These are phyloP conservation scores for Paxillus rubicundulus DNA, from an alignment of 768 basidiomycete species.

Conservation along the genomic window DNA sequence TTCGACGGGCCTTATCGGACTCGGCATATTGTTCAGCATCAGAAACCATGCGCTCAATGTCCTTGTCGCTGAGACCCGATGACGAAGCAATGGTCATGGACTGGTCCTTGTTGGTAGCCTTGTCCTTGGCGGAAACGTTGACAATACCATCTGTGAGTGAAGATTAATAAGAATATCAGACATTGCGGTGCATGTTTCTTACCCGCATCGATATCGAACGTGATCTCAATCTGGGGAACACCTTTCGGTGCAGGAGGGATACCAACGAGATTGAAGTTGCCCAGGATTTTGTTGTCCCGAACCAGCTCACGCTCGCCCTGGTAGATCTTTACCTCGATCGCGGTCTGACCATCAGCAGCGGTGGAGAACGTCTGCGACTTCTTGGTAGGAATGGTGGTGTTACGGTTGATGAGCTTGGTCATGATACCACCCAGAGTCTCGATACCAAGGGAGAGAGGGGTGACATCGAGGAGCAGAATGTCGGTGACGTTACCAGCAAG, in stretches of 20 bases:
- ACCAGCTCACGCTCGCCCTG: conserved; percentile 99
- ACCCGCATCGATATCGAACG: conserved; percentile 98
- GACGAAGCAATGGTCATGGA: conserved; percentile 98
- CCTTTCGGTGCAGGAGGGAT: conserved; percentile 83
- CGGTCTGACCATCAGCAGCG: conserved; percentile 98
- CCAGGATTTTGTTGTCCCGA: conserved; percentile 96
- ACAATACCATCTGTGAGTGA: conserved; percentile 78
- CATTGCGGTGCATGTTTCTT: conserved; percentile 14
- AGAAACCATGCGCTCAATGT: conserved; percentile 95
- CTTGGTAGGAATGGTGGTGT: conserved; percentile 99
- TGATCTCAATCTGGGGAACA: conserved; percentile 77
- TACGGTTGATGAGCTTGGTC: conserved; percentile 97
- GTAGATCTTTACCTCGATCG: conserved; percentile 99
- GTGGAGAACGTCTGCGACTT: conserved; percentile 99
- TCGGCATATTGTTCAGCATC: conserved; percentile 95
- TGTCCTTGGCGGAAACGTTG: conserved; percentile 94
- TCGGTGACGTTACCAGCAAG: conserved; percentile 95
- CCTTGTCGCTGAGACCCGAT: conserved; percentile 92
- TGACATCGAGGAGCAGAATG: conserved; percentile 91
- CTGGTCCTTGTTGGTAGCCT: conserved; percentile 87
- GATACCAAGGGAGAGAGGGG: conserved; percentile 92
- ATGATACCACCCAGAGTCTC: conserved; percentile 99
- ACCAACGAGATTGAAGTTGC: conserved; percentile 99
- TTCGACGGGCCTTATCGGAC: conserved; percentile 82
- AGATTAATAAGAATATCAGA: neutral